Conservation (phyloP, 129 eudicot genomes). For the Saussurea involucrata region DNA sequence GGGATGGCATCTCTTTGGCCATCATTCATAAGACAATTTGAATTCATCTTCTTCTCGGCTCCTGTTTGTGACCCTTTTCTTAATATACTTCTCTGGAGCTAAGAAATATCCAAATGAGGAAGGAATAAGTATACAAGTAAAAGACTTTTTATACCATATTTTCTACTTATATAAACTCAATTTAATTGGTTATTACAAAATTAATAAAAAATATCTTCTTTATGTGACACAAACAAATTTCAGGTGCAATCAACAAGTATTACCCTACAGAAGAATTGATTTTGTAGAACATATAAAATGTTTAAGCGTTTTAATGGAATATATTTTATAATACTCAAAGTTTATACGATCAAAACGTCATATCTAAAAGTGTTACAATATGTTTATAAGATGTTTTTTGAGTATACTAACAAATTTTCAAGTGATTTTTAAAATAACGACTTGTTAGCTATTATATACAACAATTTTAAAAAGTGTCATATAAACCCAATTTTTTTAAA, state of each 20-base stretch:
- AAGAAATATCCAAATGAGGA: not conserved
- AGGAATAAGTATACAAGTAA: not conserved
- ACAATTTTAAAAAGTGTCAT: no score
- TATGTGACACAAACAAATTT: not conserved
- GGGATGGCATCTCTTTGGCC: constrained; percentile 30
- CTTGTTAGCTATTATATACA: no score
- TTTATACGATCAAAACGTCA: no score
- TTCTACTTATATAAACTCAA: not conserved
- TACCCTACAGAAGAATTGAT: not conserved
- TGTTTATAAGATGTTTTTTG: no score
- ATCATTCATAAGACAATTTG: constrained; percentile 15
- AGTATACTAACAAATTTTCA: no score
- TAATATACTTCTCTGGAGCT: constrained; percentile 58
- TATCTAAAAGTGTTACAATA: no score
- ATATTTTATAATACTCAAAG: no score
- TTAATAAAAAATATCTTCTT: not conserved
- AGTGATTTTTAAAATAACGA: no score
- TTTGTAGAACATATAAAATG: no score
- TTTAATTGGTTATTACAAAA: not conserved
- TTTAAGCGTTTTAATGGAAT: no score
- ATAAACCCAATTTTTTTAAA: no score
- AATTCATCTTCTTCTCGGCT: constrained; percentile 37
- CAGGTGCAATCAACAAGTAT: not conserved
- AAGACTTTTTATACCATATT: not conserved
- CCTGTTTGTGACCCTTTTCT: constrained; percentile 49